Percentiles rank a stretch among this genome's conserved stretches.
Evolutionary conservation across 768 basidiomycete genomes (phyloP).

Genomic region (Heimioporus sp.): DNA sequence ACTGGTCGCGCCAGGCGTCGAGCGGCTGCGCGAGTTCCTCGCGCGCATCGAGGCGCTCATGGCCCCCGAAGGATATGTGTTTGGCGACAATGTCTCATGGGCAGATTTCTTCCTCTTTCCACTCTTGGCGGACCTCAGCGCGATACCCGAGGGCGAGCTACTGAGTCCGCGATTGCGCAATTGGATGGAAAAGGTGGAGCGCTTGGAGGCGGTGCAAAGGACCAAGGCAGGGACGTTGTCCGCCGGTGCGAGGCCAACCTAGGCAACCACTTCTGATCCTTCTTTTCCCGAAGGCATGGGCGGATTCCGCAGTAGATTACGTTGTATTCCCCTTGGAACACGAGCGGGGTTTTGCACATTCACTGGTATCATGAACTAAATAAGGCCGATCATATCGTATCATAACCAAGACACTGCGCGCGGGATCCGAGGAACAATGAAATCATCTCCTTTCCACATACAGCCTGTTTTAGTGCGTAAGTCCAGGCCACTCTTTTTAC

Average conservation of each 20-base stretch:
- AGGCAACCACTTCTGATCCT: not conserved
- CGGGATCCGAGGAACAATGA: no score
- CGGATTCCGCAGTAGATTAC: no score
- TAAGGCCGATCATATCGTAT: no score
- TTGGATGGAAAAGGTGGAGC: conserved; percentile 28
- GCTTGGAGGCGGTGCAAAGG: conserved; percentile 22
- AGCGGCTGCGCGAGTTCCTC: conserved; percentile 16
- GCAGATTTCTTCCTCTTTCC: conserved; percentile 35
- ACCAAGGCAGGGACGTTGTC: conserved; percentile 27
- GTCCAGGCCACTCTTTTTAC: no score
- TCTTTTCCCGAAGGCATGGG: no score
- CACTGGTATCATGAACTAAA: no score
- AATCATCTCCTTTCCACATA: no score
- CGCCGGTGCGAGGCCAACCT: conserved; percentile 25
- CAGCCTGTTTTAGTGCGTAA: no score
- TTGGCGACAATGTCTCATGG: conserved; percentile 28
- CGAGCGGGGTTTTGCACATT: no score
- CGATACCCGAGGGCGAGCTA: conserved; percentile 25
- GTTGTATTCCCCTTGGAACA: no score
- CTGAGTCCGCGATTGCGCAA: conserved; percentile 18
- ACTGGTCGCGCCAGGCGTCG: conserved; percentile 18
- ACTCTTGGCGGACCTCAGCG: conserved; percentile 28
- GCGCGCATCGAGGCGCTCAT: conserved; percentile 17
- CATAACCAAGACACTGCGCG: no score
- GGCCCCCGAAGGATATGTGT: conserved; percentile 28